Evolutionary conservation across 257 asterid genomes (phyloP), one percentile per base, ranked within the genome.

Genomic region (Gentiana macrophylla): DNA sequence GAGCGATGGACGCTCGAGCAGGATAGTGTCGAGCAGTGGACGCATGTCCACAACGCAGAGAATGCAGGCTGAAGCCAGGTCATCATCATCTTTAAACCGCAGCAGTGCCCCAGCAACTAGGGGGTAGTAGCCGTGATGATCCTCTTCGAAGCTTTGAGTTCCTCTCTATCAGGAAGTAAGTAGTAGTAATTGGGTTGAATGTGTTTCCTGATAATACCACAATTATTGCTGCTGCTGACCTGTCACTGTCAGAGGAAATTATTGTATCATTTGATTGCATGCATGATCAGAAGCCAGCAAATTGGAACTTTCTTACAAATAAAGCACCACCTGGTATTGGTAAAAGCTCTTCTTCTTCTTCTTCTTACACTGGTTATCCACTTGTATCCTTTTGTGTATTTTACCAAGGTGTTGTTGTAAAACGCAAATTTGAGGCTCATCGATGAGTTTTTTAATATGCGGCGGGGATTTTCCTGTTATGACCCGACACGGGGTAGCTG

Each of bases 121-220:
- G 67, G 58, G 24, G 24, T 24, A 24, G 24, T 24, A 59, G 78
- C 45, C 90, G 92, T 0, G 89, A 82, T 38, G 94, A 91, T 61
- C 84, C 96, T 66, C 80, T 91, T 44, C 86, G 92, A 45, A 91
- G 96, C 89, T 87, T 91, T 7, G 96, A 91, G 66, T 84, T 90
- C 63, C 95, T 89, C 49, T 76, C 86, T 3, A 63, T 79, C 71
- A 70, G 72, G 59, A 78, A 74, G 65, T 74, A 53, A 63, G 35
- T 45, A 52, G 55, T 50, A 56, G 43, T 11, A 37, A 5, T 46
- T 78, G 35, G 67, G 67, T 66, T 62, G 57, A 63, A 37, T 72
- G 37, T 46, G 66, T 52, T 52, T 68, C 57, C 46, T 41, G 46
- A 41, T 61, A 57, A 24, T 24, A 24, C 24, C 24, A 24, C 24